phyloP scores from a whole-genome alignment of 2,329 filamentous ascomycete species.

The Lasiodiplodia sp. region DNA sequence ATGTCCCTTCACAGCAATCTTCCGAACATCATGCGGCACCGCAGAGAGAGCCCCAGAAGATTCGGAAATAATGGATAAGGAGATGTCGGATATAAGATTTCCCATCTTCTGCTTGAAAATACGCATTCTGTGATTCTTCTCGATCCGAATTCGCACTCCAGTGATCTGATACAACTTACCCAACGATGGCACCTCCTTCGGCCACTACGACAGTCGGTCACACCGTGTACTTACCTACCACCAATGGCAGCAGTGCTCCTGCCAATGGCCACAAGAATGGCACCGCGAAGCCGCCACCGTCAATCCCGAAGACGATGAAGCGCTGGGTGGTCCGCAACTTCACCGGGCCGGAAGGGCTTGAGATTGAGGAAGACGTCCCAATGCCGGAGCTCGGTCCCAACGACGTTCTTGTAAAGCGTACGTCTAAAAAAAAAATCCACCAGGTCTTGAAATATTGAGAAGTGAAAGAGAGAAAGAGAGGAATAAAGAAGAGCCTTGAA shows the following conservation, averaged over 20 bases:
- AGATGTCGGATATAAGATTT: not conserved
- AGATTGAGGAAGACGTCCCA: constrained; percentile 48
- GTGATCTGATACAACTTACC: not conserved
- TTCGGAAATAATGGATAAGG: not conserved
- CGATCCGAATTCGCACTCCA: too few relatives aligned
- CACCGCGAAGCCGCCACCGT: not conserved
- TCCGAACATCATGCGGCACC: not conserved
- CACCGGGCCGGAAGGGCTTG: constrained; percentile 7
- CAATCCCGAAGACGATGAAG: constrained; percentile 7
- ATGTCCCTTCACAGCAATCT: not conserved
- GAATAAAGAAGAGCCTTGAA: not conserved
- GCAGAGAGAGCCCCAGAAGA: not conserved
- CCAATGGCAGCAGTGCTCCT: not conserved
- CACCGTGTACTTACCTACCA: not conserved
- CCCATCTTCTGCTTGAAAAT: not conserved
- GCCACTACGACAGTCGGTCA: not conserved
- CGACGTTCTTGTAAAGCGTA: constrained; percentile 74
- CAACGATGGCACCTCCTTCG: not conserved
- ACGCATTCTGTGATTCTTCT: not conserved
- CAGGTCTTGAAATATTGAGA: not conserved
- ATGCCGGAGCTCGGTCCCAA: constrained; percentile 71
- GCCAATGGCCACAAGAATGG: not conserved
- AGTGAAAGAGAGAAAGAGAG: not conserved
- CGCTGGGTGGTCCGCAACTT: constrained; percentile 20
- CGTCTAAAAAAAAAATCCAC: constrained; percentile 27